Conservation (phyloP, 2,329 filamentous ascomycete genomes). For the Fusarium siculi region DNA sequence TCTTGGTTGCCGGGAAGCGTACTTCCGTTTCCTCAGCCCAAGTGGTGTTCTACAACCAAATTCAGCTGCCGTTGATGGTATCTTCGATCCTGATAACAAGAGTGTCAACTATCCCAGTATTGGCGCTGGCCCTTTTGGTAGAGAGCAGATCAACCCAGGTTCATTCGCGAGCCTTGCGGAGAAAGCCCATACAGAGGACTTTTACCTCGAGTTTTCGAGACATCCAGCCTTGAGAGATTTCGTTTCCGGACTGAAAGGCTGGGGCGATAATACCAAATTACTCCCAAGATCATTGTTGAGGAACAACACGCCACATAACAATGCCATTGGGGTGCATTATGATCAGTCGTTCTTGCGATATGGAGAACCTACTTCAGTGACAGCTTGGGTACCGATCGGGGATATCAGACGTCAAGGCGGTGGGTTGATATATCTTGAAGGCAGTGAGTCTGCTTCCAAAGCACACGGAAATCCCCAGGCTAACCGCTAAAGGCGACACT, state of each 20-base stretch:
- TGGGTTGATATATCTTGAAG: slow-evolving; percentile 25
- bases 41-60: slow-evolving; percentile 1
- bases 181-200: slow-evolving; percentile 20
- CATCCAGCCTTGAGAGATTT: slow-evolving; percentile 9
- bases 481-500: not conserved
- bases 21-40: slow-evolving; percentile 18
- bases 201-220: slow-evolving; percentile 14
- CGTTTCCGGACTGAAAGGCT: slow-evolving; percentile 11
- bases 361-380: slow-evolving; percentile 64
- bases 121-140: not conserved
- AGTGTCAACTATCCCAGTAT: slow-evolving; percentile 16
- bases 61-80: slow-evolving; percentile 11
- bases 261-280: slow-evolving; percentile 11
- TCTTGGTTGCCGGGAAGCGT: slow-evolving; percentile 10
- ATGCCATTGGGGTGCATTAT: slow-evolving; percentile 69
- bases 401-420: slow-evolving; percentile 46
- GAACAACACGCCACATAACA: slow-evolving; percentile 66
- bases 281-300: slow-evolving; percentile 53
- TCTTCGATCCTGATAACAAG: slow-evolving; percentile 13
- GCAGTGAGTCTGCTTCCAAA: slow-evolving; percentile 1
- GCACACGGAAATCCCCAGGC: not conserved
- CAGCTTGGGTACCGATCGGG: slow-evolving; percentile 68
- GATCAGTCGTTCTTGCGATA: slow-evolving; percentile 68
- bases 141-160: not conserved
- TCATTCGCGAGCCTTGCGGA: slow-evolving; percentile 21